phyloP scores from a whole-genome alignment of 495 filamentous ascomycete genomes.

The Hyphodiscus hymeniophilus region DNA sequence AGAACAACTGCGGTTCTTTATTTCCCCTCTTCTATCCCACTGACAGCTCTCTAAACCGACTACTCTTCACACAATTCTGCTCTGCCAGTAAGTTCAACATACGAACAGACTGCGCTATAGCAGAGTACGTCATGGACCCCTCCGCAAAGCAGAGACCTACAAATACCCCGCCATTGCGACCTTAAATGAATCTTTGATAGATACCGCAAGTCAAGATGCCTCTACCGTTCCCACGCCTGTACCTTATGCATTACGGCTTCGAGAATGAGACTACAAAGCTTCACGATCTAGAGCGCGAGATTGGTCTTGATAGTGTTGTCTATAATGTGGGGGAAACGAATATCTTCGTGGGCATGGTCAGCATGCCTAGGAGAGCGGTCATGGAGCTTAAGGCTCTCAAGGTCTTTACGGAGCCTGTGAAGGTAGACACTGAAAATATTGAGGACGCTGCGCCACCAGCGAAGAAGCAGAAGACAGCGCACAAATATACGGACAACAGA shows the following conservation, averaged over 20 bases:
- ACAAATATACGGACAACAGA: slow-evolving; percentile 5
- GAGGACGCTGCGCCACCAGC: neutral
- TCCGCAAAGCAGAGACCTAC: too few species aligned
- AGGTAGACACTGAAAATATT: neutral
- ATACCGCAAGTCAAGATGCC: slow-evolving; percentile 7
- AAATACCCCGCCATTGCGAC: too few species aligned
- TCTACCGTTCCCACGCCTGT: slow-evolving; percentile 53
- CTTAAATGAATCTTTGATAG: too few species aligned
- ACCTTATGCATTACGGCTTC: slow-evolving; percentile 66
- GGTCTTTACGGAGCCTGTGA: slow-evolving; percentile 28
- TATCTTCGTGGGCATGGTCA: slow-evolving; percentile 64
- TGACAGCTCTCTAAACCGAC: too few species aligned
- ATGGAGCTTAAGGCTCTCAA: slow-evolving; percentile 68
- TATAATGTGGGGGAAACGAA: slow-evolving; percentile 65
- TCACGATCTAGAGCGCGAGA: slow-evolving; percentile 52
- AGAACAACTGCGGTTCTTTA: too few species aligned
- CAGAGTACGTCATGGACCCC: too few species aligned
- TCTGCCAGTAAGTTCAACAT: too few species aligned
- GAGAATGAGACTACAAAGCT: slow-evolving; percentile 38
- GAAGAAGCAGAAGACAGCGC: slow-evolving; percentile 10
- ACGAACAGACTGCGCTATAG: too few species aligned
- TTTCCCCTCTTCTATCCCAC: too few species aligned
- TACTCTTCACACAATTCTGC: too few species aligned
- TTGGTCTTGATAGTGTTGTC: slow-evolving; percentile 50
- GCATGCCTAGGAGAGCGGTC: slow-evolving; percentile 57